Evolutionary conservation across 805 yeast species (phyloP).

Genomic region (Cyberlindnera samutprakarnensis): DNA sequence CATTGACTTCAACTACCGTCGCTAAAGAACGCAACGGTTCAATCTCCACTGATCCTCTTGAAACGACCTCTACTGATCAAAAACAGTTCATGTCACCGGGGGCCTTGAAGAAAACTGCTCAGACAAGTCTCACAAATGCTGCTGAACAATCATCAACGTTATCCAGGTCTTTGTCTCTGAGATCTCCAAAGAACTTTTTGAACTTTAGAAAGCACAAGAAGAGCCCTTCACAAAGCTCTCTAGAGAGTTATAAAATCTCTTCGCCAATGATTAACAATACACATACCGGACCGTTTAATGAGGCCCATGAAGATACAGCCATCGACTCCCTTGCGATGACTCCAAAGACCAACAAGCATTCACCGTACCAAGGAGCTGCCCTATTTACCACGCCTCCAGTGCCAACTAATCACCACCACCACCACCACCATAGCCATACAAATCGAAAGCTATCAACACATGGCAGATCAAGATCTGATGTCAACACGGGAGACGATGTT

Average conservation of each 20-base stretch:
- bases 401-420: slow-evolving; percentile 7
- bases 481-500: slow-evolving; percentile 11
- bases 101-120: slow-evolving; percentile 1
- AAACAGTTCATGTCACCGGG: neutral
- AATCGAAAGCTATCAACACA: slow-evolving; percentile 10
- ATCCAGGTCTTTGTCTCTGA: slow-evolving; percentile 15
- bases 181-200: slow-evolving; percentile 22
- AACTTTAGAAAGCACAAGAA: slow-evolving; percentile 21
- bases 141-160: slow-evolving; percentile 1
- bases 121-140: slow-evolving; percentile 1
- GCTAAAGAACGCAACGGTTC: neutral
- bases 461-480: slow-evolving; percentile 14
- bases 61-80: neutral
- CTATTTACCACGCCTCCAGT: slow-evolving; percentile 23
- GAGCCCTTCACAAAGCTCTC: slow-evolving; percentile 18
- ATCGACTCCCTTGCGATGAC: slow-evolving; percentile 5
- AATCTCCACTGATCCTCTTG: neutral
- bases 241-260: slow-evolving; percentile 18
- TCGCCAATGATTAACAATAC: slow-evolving; percentile 15
- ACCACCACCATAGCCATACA: no score
- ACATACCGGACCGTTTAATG: slow-evolving; percentile 4
- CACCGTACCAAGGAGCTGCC: slow-evolving; percentile 8
- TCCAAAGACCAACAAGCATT: slow-evolving; percentile 4
- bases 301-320: no score
- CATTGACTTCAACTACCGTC: neutral